Conservation (phyloP, 768 basidiomycete genomes). For the Guyanaporus albipodus region DNA sequence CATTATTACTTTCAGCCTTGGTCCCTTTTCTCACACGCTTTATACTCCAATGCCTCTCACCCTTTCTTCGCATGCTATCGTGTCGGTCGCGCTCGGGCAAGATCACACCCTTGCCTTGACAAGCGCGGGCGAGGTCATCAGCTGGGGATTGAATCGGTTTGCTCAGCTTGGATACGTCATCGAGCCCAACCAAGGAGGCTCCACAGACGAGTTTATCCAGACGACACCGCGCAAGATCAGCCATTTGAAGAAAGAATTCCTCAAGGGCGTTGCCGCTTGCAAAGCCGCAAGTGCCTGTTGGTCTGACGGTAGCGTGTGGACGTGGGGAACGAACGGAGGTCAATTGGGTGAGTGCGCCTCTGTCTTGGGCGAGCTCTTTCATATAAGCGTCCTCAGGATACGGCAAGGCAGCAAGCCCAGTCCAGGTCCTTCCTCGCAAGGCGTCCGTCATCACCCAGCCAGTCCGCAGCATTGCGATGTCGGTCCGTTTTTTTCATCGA, state of each 20-base stretch:
- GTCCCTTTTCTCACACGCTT: slow-evolving; percentile 74
- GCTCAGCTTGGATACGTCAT: slow-evolving; percentile 84
- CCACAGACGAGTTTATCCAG: slow-evolving; percentile 73
- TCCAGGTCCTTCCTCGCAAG: slow-evolving; percentile 74
- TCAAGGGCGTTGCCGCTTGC: slow-evolving; percentile 82
- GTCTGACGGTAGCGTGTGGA: slow-evolving; percentile 68
- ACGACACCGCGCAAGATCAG: slow-evolving; percentile 71
- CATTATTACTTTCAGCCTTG: slow-evolving; percentile 47
- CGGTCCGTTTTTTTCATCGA: slow-evolving; percentile 44
- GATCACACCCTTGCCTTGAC: slow-evolving; percentile 93
- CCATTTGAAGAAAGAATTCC: slow-evolving; percentile 70
- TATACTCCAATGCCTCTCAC: slow-evolving; percentile 61
- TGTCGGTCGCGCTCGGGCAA: slow-evolving; percentile 79
- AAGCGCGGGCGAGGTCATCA: slow-evolving; percentile 73
- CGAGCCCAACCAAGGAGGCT: slow-evolving; percentile 46
- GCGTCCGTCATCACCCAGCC: slow-evolving; percentile 74
- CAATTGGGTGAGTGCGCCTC: slow-evolving; percentile 64
- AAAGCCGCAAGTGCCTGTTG: slow-evolving; percentile 87
- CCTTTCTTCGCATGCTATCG: slow-evolving; percentile 53
- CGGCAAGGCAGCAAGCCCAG: slow-evolving; percentile 65
- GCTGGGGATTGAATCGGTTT: slow-evolving; percentile 90
- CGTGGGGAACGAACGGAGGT: slow-evolving; percentile 93
- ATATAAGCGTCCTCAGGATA: slow-evolving; percentile 50
- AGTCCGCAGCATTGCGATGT: slow-evolving; percentile 69
- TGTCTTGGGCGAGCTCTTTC: background rate